Base-by-base conservation (phyloP, 805 yeast species). In the Starmerella ratchasimensis region DNA sequence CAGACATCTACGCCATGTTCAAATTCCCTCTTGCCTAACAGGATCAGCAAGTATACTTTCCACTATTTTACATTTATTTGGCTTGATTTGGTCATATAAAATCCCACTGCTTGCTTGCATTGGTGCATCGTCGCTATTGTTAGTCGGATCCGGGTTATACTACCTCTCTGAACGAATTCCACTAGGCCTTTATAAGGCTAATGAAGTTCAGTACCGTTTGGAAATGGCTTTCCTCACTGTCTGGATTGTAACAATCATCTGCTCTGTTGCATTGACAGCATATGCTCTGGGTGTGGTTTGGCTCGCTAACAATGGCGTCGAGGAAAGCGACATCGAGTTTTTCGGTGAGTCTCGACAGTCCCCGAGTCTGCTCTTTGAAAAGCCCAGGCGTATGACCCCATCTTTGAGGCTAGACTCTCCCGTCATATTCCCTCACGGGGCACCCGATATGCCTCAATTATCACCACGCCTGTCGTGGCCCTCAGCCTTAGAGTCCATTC, bases 71-170 rank as follows among this genome's bases (percentile, higher is more conserved):
- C 44, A 38, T 2, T 14, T 42, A 7, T 17, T 18, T 4, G 39
- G 42, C 4, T 31, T 43, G 1, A 17, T 39, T 4, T 39, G 37
- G 33, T 39, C 52, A 2, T 38, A 39, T 15, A 23, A 32, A 14
- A 31, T 37, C 34, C n/a, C 21, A 3, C 36, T 30, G 34, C 18
- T 42, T 4, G 28, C 23, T 4, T 20, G 23, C 3, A 28, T 21
- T 10, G 26, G 28, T 17, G 11, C 30, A 1, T 4, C 31, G 2
- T 4, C 28, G 5, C 9, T 42, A 1, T 15, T 28, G 3, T 15
- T 32, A 4, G 40, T 38, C 10, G 46, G 35, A 1, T 32, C 44
- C 7, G 51, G 51, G 4, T 21, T 48, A 10, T 48, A 47, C 41
- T 48, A 34, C 37, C 17, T 43, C 5, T n/a, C 38, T 8, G 35